Conservation (phyloP, 768 basidiomycete genomes). For the Leccinum boreale region DNA sequence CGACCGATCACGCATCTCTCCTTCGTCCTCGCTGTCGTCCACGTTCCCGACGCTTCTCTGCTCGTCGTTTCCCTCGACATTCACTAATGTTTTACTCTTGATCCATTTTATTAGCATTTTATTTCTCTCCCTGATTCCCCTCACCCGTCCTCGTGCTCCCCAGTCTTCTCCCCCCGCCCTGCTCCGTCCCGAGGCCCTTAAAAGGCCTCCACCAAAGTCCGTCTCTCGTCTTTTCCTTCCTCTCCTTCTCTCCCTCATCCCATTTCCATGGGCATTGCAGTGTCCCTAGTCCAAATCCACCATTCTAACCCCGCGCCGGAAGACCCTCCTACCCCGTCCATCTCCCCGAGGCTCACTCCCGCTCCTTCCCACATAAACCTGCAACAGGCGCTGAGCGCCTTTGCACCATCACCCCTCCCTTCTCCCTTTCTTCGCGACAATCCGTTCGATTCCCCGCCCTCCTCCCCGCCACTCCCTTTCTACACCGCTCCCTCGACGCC, state of each 20-base stretch:
- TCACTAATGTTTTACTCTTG: slow-evolving; percentile 12
- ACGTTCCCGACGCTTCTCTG: slow-evolving; percentile 17
- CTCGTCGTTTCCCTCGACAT: slow-evolving; percentile 12
- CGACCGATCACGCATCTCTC: slow-evolving; percentile 18
- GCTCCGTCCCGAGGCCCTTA: slow-evolving; percentile 18
- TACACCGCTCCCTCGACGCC: slow-evolving; percentile 50
- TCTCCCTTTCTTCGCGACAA: slow-evolving; percentile 35
- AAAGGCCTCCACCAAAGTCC: slow-evolving; percentile 22
- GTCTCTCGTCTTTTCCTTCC: slow-evolving; percentile 10
- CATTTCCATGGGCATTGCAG: slow-evolving; percentile 30
- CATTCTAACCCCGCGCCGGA: slow-evolving; percentile 18
- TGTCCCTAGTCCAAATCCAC: slow-evolving; percentile 32
- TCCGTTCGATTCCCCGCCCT: slow-evolving; percentile 35
- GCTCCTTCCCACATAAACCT: slow-evolving; percentile 36
- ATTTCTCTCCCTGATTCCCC: slow-evolving; percentile 14
- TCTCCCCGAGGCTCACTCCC: slow-evolving; percentile 11
- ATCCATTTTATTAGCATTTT: slow-evolving; percentile 3
- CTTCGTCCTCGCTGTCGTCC: slow-evolving; percentile 16
- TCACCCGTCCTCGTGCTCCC: slow-evolving; percentile 28
- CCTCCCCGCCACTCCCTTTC: slow-evolving; percentile 41
- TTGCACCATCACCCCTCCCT: slow-evolving; percentile 29
- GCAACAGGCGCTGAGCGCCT: slow-evolving; percentile 31
- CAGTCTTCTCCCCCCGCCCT: slow-evolving; percentile 28
- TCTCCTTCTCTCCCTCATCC: slow-evolving; percentile 6
- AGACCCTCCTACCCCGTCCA: slow-evolving; percentile 8